Evolutionary conservation across 73 alveolate species (phyloP), one percentile per base, ranked within the genome.

Genomic region (Symbiodinium pilosum): DNA sequence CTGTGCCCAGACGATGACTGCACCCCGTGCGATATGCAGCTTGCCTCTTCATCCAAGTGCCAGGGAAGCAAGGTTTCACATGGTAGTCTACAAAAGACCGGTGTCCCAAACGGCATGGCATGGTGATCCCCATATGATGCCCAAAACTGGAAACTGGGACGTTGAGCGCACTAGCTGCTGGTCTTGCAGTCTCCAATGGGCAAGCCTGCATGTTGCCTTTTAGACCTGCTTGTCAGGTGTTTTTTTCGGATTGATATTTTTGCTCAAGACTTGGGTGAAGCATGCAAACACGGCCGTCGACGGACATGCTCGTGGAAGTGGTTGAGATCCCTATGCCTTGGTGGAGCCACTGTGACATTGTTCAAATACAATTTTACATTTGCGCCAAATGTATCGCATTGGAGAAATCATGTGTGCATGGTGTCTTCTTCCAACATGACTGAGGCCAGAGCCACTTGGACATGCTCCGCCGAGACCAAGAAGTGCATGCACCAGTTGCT

Each of bases 1-100:
- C 52, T 91, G 26, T 91, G 97, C 54, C 97, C 97, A 47, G 47
- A 91, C 34, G 97, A 91, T 39, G 97, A 91, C 54, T 91, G 97
- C 97, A 91, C 97, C 12, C 97, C 97, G 6, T 91, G 97, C 40
- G 97, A 91, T 81, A 68, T 68, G 87, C 44, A 44, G 28, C 43
- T 64, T 28, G 81, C 20, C 81, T 64, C 34, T 64, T 32, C 41
- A 6, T n/a, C n/a, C n/a, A n/a, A n/a, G n/a, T n/a, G n/a, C n/a
- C n/a, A n/a, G n/a, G n/a, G n/a, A n/a, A n/a, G n/a, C n/a, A n/a
- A n/a, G n/a, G n/a, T n/a, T n/a, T n/a, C n/a, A n/a, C n/a, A n/a
- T n/a, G n/a, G n/a, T n/a, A n/a, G n/a, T n/a, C n/a, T n/a, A n/a
- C n/a, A n/a, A n/a, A n/a, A n/a, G n/a, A n/a, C n/a, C n/a, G n/a